phyloP scores from a whole-genome alignment of 768 basidiomycete genomes.

The Cantharellus anzutake region DNA sequence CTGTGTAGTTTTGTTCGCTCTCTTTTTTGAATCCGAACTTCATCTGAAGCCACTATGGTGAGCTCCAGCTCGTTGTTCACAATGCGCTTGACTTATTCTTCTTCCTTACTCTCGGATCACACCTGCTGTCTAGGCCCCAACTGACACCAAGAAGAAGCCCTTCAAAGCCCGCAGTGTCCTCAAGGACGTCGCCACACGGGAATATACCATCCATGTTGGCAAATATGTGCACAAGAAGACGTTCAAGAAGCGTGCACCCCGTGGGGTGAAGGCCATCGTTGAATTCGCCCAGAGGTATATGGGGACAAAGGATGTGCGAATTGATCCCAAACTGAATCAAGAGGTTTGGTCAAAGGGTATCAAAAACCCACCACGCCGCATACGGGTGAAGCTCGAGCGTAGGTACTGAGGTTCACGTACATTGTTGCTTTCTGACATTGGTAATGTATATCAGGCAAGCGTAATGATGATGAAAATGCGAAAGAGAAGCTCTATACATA shows the following conservation, averaged over 20 bases:
- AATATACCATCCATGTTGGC: slow-evolving; percentile 98
- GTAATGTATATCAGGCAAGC: slow-evolving; percentile 43
- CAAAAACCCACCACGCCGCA: slow-evolving; percentile 80
- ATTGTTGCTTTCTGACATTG: neutral
- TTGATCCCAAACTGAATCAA: slow-evolving; percentile 95
- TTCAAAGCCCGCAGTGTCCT: slow-evolving; percentile 91
- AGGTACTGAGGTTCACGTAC: slow-evolving; percentile 17
- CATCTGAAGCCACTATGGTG: no score
- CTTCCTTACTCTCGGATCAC: no score
- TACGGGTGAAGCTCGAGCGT: slow-evolving; percentile 91
- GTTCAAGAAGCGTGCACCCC: slow-evolving; percentile 96
- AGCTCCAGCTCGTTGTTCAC: no score
- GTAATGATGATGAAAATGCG: slow-evolving; percentile 97
- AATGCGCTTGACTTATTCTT: no score
- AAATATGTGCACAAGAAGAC: slow-evolving; percentile 81
- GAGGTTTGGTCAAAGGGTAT: slow-evolving; percentile 83
- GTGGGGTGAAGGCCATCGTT: slow-evolving; percentile 87
- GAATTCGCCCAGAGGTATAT: slow-evolving; percentile 85
- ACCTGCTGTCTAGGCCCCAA: neutral
- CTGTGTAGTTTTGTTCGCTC: no score
- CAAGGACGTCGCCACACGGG: slow-evolving; percentile 93
- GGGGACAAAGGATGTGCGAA: slow-evolving; percentile 85
- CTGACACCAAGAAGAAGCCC: slow-evolving; percentile 21
- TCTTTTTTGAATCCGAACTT: no score
- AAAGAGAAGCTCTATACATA: slow-evolving; percentile 96